Evolutionary conservation across 2,329 filamentous ascomycete genomes (phyloP), one percentile per base, ranked within the genome.

Genomic region (Aspergillus sp.): DNA sequence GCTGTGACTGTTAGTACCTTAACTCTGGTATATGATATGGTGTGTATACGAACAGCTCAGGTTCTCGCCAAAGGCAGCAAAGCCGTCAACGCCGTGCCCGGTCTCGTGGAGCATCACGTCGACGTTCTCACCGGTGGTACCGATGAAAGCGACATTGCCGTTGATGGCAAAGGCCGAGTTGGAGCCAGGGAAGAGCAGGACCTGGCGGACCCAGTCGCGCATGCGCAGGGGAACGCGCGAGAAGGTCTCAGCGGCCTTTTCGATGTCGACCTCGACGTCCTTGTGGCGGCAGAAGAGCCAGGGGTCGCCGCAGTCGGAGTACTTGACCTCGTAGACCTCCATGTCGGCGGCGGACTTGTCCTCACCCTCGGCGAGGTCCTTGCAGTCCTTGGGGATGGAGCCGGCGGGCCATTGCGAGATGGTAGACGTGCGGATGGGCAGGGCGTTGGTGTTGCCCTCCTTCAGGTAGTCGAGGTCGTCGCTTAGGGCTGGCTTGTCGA

Each of bases 201-300:
- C 33, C 17, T 58, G 56, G 5, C 50, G 45, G 34, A 56, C 54
- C 56, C 56, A 58, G 30, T 47, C 51, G 9, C 56, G 50, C 11
- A 50, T 52, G 2, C 37, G 42, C 3, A 58, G 50, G 5, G 56
- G 56, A 4, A 58, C 13, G 1, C 41, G 34, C 2, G 44, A 46
- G 37, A 58, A 58, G 4, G 48, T 58, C 17, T 54, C 45, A 2
- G 51, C 39, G 11, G 39, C 45, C 4, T 50, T 49, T 3, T 3
- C 39, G 17, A 58, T 41, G 15, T 44, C 44, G 12, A 15, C 33
- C 4, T 40, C 20, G 15, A 51, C 51, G 5, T 51, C 48, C 22
- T 45, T 58, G 48, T 58, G 56, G 2, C 50, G 56, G 45, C 56
- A 58, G n/a, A 58, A 37, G 17, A 58, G 45, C 56, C 56, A 58